Conservation (phyloP, 148 eudicot species). For the Vaccinium corymbosum region DNA sequence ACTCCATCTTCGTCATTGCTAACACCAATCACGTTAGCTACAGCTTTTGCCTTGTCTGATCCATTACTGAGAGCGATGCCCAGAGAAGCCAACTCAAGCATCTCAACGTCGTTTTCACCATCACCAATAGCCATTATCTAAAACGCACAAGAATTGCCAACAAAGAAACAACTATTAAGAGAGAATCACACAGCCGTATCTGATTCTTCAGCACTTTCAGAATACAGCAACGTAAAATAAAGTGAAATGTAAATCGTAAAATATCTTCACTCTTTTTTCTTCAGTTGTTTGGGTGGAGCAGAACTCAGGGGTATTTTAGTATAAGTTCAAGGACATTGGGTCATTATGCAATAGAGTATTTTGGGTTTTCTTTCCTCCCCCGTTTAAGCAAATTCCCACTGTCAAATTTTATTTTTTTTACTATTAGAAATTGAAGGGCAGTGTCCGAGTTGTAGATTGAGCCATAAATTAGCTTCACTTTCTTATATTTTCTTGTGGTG, state of each 20-base stretch:
- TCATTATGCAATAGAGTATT: not conserved
- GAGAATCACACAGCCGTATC: not conserved
- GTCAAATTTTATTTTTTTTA: not conserved
- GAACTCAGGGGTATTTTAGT: not conserved
- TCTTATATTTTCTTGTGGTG: not conserved
- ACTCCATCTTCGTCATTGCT: conserved; percentile 96
- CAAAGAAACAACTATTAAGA: not conserved
- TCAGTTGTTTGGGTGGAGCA: not conserved
- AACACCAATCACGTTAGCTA: conserved; percentile 61
- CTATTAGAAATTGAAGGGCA: not conserved
- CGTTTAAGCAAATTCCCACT: not conserved
- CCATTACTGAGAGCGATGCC: conserved; percentile 93
- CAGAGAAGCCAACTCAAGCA: conserved; percentile 80
- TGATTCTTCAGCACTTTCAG: not conserved
- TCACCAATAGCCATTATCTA: conserved; percentile 95
- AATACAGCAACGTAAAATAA: not conserved
- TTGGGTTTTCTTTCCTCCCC: not conserved
- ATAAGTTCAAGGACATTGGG: not conserved
- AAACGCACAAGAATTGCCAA: conserved; percentile 7
- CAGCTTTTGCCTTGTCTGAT: conserved; percentile 76
- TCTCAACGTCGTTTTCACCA: conserved; percentile 93
- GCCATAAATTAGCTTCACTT: not conserved
- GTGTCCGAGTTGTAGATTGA: not conserved
- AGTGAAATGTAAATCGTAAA: not conserved
- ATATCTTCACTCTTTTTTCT: not conserved